Conservation (phyloP, 2,329 filamentous ascomycete species). For the Exophiala bonariae region DNA sequence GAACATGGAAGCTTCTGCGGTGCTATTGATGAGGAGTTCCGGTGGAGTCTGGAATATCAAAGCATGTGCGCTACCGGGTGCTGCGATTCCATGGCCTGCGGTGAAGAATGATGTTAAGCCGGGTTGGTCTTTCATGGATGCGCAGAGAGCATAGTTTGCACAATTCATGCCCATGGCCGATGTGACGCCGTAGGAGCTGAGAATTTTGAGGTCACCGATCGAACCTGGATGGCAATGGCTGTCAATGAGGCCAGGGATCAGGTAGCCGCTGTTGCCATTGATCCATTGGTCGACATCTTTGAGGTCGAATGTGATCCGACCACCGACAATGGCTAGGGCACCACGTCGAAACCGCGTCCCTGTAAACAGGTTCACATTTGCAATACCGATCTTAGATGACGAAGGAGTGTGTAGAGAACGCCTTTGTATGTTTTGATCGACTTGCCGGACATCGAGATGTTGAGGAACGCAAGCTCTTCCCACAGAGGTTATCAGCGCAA, state of each 20-base stretch:
- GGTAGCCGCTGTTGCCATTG: conserved; percentile 19
- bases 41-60: not conserved
- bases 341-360: not conserved
- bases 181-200: conserved; percentile 27
- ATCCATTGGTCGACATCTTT: conserved; percentile 3
- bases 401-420: too few relatives aligned
- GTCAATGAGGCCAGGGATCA: conserved; percentile 31
- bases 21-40: not conserved
- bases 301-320: not conserved
- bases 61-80: not conserved
- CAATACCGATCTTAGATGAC: conserved; percentile 1
- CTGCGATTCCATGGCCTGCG: not conserved
- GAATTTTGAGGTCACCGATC: conserved; percentile 12
- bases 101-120: conserved; percentile 3
- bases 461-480: too few relatives aligned
- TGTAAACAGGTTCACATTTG: conserved; percentile 4
- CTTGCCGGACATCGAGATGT: too few relatives aligned
- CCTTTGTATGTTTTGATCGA: too few relatives aligned
- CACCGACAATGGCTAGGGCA: not conserved
- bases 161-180: conserved; percentile 21
- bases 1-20: not conserved
- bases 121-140: not conserved
- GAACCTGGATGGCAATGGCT: conserved; percentile 23
- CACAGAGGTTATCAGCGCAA: too few relatives aligned
- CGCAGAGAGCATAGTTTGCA: not conserved